Evolutionary conservation across 306 rosid species (phyloP), one percentile per base, ranked within the genome.

Genomic region (Albizia julibrissin): DNA sequence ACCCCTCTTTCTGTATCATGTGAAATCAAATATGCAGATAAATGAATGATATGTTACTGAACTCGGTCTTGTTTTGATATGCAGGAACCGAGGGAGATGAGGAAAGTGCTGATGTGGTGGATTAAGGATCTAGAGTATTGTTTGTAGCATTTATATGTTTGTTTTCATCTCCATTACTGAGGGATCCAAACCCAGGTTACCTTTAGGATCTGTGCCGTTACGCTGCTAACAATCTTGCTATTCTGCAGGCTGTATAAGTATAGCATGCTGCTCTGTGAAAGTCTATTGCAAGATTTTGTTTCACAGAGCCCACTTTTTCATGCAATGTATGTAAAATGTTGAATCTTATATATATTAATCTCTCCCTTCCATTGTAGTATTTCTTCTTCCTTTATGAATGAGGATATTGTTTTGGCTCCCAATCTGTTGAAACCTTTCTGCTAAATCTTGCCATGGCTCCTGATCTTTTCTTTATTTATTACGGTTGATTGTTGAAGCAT

Each of bases 1-100:
- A 3, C 6, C 6, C 16, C 33, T 1, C 59, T 52, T 52, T n/a
- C 22, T 50, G 58, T 49, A 49, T 58, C 31, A 9, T 3, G 33
- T 59, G 16, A 24, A 12, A 12, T 61, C 13, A 1, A 61, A 26
- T 12, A 61, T 59, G 66, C 66, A 37, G 8, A 37, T 6, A 37
- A 37, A 37, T 37, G 8, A 37, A 6, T 65, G 50, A 47, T 54
- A 70, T 67, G 66, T 46, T 82, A 62, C 77, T 86, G 52, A 84
- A 44, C 77, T 83, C 34, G 4, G 49, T 71, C 49, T 72, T 19
- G 31, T 79, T 91, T 80, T 84, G 56, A 70, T 78, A 79, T 83
- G n/a, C 91, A 88, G 97, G 91, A 66, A 58, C 81, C 22, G 90
- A 37, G 12, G 66, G 86, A 62, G 90, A 78, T 80, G 90, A 78